These are phyloP conservation scores for Hyaloscypha bicolor DNA, from an alignment of 495 filamentous ascomycete genomes.

Conservation along the genomic window DNA sequence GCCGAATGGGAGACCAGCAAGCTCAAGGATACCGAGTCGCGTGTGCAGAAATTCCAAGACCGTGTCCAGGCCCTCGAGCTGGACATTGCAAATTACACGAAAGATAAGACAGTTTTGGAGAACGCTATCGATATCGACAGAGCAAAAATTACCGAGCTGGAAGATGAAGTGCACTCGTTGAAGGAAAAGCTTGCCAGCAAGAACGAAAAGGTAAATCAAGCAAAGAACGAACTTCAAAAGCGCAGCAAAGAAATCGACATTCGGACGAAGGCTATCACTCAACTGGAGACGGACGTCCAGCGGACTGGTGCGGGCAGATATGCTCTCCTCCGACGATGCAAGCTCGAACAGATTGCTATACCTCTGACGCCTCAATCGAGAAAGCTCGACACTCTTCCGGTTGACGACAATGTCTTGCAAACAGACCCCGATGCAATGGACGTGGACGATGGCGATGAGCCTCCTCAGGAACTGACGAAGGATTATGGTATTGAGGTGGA, in stretches of 20 bases:
- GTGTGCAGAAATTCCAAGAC: slow-evolving; percentile 67
- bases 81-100: slow-evolving; percentile 68
- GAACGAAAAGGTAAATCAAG: slow-evolving; percentile 74
- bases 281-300: slow-evolving; percentile 80
- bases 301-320: slow-evolving; percentile 82
- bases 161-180: slow-evolving; percentile 68
- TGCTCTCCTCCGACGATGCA: slow-evolving; percentile 81
- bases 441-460: slow-evolving; percentile 63
- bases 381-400: slow-evolving; percentile 78
- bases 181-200: slow-evolving; percentile 67
- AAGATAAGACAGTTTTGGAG: slow-evolving; percentile 73
- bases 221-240: slow-evolving; percentile 83
- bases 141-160: slow-evolving; percentile 75
- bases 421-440: slow-evolving; percentile 86
- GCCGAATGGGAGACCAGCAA: slow-evolving; percentile 67
- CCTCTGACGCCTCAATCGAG: slow-evolving; percentile 76
- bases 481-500: slow-evolving; percentile 94
- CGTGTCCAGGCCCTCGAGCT: slow-evolving; percentile 64
- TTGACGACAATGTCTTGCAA: slow-evolving; percentile 66
- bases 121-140: slow-evolving; percentile 69
- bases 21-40: slow-evolving; percentile 40
- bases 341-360: slow-evolving; percentile 88
- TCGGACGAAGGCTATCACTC: slow-evolving; percentile 74
- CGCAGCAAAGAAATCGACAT: slow-evolving; percentile 78
- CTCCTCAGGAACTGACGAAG: slow-evolving; percentile 51